A percentile compares a stretch with the other conserved stretches of the same genome.
These are phyloP conservation scores for Dalbergia oliveri DNA, from an alignment of 306 rosid species.

Conservation along the genomic window DNA sequence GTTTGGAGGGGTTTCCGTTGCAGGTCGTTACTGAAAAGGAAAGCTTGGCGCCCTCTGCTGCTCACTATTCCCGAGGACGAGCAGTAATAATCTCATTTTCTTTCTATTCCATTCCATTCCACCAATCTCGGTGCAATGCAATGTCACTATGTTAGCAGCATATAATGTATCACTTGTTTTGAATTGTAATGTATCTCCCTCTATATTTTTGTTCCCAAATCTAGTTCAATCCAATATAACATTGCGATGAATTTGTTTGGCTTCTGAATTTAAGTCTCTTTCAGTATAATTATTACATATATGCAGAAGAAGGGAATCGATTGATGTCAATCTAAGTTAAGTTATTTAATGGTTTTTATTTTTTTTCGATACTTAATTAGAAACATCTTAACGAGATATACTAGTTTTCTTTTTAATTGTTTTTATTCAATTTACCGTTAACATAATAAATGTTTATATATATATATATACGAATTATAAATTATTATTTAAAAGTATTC, in stretches of 20 bases:
- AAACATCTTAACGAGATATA: too few relatives aligned
- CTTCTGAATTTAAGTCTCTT: slow-evolving; percentile 16
- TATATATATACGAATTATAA: too few relatives aligned
- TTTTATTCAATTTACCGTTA: too few relatives aligned
- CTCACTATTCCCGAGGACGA: slow-evolving; percentile 63
- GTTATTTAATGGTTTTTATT: too few relatives aligned
- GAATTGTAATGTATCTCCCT: neutral
- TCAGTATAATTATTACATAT: neutral
- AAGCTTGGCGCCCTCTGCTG: slow-evolving; percentile 84
- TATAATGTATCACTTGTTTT: neutral
- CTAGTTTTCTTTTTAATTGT: too few relatives aligned
- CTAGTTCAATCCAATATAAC: neutral
- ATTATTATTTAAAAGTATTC: too few relatives aligned
- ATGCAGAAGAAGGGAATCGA: neutral
- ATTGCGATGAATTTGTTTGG: neutral
- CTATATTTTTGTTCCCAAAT: slow-evolving; percentile 22
- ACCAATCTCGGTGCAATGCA: neutral
- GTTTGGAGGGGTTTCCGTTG: slow-evolving; percentile 75
- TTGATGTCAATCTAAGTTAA: neutral
- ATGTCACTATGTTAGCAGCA: too few relatives aligned
- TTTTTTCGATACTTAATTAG: too few relatives aligned
- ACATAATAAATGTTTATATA: too few relatives aligned
- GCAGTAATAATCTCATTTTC: slow-evolving; percentile 34
- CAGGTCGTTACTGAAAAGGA: slow-evolving; percentile 67
- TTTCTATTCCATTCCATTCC: neutral